Evolutionary conservation across 768 basidiomycete species (phyloP), one percentile per base, ranked within the genome.

Genomic region (Lactarius psammicola): DNA sequence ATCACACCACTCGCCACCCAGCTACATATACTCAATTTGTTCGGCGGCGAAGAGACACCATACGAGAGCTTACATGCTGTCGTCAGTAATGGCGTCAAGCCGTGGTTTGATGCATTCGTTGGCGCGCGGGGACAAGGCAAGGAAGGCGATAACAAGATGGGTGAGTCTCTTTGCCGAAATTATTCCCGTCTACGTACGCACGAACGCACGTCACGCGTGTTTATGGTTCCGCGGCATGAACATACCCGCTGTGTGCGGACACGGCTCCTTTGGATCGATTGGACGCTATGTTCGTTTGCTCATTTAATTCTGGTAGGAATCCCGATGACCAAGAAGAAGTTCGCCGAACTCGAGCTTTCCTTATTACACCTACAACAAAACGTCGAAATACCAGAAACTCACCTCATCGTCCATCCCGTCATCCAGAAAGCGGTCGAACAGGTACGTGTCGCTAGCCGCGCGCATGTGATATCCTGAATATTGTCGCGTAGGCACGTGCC

Each of bases 301-400:
- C 49, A 67, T 34, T 5, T 46, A 56, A 23, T 13, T 13, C 3
- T 62, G 11, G 38, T 72, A 85, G 88, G 88, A 58, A 98, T 99
- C 64, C 97, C 97, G 3, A 93, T 97, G 84, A 95, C 96, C 55
- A 98, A 98, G 85, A 95, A 95, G 82, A 98, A 98, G 78, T 98
- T 98, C 73, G 96, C 97, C 9, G 97, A 99, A 72, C 87, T 98
- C 62, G 96, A 99, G 76, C 78, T 98, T 11, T 95, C 94, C 2
- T 79, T 98, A 18, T 80, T 98, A 1, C 97, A 99, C 74, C 83
- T 98, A 6, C 96, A 98, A 73, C 97, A 98, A 76, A 99, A 99
- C 71, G 96, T 98, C 68, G 97, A 99, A 79, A 98, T 98, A 60
- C 97, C 97, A 0, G 94, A 98, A 76, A 96, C 94, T 4, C 89